Evolutionary conservation across 2,329 filamentous ascomycete species (phyloP), one percentile per base, ranked within the genome.

Genomic region (Colletotrichum zoysiae): DNA sequence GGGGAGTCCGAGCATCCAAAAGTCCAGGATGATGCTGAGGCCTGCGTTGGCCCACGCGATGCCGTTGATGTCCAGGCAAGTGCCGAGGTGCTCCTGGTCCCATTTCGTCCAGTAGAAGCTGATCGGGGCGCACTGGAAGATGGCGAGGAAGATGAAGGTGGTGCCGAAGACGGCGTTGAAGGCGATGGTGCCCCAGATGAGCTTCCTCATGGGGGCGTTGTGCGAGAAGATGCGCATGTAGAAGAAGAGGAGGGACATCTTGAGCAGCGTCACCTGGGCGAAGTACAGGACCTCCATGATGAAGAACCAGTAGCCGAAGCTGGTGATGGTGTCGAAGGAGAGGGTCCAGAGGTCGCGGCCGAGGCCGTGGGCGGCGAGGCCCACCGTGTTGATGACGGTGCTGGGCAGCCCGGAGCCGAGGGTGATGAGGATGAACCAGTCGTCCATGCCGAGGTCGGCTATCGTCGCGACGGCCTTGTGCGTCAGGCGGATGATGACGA

Each of bases 211-310:
- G 12, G 59, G 68, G 0, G 64, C 71, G 0, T 78, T 71, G 0
- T 78, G 75, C 0, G 86, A 86, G 73, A 90, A 90, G 67, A 90
- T 85, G 64, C 86, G 84, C 6, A 87, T 78, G 74, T 88, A 89
- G 77, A 90, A 88, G 75, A 86, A 81, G 1, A 90, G 78, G 33
- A 90, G 80, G 0, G 87, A 83, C 5, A 87, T 77, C 74, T 89
- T 88, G 20, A 86, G 80, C 35, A 87, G 77, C 1, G 84, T 78
- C 16, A 87, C 77, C 20, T 84, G 78, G 3, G 78, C 64, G 74
- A 88, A 87, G 76, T 89, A 88, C 30, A 86, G 62, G 8, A 80
- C 73, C 38, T 84, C 82, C 75, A 82, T 79, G 70, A 81, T 75
- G 74, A 84, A 87, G 33, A 87, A 83, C 74, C 78, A 82, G 35